phyloP scores from a whole-genome alignment of 192 early-diverging fungal genomes.

The Spizellomyces sp. region DNA sequence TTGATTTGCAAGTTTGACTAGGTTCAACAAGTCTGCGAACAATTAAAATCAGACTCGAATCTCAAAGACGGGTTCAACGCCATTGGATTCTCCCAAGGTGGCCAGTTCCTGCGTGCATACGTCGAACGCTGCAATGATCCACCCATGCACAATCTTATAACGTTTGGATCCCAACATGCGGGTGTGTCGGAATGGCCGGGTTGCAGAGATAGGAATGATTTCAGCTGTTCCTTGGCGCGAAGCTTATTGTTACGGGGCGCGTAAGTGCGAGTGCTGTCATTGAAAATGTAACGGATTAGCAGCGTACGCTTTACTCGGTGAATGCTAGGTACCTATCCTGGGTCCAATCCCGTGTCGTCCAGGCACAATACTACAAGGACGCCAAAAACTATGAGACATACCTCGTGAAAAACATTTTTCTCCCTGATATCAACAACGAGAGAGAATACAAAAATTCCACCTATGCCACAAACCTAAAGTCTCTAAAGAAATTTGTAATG shows the following conservation, averaged over 20 bases:
- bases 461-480: constrained; percentile 60
- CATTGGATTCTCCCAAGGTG: constrained; percentile 91
- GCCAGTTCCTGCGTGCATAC: constrained; percentile 74
- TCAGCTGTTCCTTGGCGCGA: constrained; percentile 73
- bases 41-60: constrained; percentile 59
- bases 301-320: no score
- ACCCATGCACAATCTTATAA: constrained; percentile 74
- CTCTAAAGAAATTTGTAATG: constrained; percentile 79
- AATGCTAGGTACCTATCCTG: constrained; percentile 68
- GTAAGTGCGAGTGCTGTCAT: neutral
- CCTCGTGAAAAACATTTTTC: constrained; percentile 75
- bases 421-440: constrained; percentile 91
- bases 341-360: constrained; percentile 80
- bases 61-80: constrained; percentile 82
- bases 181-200: constrained; percentile 80
- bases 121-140: constrained; percentile 82
- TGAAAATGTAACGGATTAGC: no score
- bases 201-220: constrained; percentile 58
- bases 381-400: constrained; percentile 68
- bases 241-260: constrained; percentile 77
- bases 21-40: constrained; percentile 76
- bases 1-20: constrained; percentile 21
- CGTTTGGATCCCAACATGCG: constrained; percentile 83
- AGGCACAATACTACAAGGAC: constrained; percentile 94
- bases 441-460: constrained; percentile 47